Percentiles rank a stretch among this genome's conserved stretches.
Conservation (phyloP, 2,329 filamentous ascomycete species). For the Curvularia eragrostidis region DNA sequence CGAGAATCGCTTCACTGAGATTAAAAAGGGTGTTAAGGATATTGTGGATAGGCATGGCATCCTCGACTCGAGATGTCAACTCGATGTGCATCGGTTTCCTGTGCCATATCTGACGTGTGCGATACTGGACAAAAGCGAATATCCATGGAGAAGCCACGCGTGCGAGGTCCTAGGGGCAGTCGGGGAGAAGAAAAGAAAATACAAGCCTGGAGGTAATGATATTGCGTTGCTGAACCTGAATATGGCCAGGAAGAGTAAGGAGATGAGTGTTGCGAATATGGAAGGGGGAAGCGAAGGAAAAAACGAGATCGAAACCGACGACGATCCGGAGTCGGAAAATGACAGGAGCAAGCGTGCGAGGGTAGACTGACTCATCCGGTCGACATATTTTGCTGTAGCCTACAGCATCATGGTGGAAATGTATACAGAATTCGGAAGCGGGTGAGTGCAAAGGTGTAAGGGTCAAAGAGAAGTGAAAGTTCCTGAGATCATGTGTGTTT, state of each 20-base stretch:
- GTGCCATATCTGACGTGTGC: no score
- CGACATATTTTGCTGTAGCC: neutral
- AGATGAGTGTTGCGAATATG: neutral
- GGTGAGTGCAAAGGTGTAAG: neutral
- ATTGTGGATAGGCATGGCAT: neutral
- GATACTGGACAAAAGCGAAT: neutral
- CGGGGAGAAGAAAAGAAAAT: neutral
- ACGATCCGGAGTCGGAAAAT: slow-evolving; percentile 17
- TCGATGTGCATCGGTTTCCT: neutral
- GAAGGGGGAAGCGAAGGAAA: neutral
- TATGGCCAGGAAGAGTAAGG: neutral
- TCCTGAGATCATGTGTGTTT: neutral
- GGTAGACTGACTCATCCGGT: neutral
- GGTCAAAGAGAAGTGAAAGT: no score
- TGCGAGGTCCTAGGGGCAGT: neutral
- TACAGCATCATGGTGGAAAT: neutral
- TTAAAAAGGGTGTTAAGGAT: neutral
- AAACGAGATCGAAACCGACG: slow-evolving; percentile 1
- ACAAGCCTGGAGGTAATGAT: neutral
- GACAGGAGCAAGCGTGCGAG: slow-evolving; percentile 13
- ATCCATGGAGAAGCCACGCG: neutral
- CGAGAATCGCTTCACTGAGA: neutral
- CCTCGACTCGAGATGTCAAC: neutral
- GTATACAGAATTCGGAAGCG: no score
- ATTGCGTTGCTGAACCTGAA: neutral